These are phyloP conservation scores for Coffea eugenioides DNA, from an alignment of 257 asterid species.

Conservation along the genomic window DNA sequence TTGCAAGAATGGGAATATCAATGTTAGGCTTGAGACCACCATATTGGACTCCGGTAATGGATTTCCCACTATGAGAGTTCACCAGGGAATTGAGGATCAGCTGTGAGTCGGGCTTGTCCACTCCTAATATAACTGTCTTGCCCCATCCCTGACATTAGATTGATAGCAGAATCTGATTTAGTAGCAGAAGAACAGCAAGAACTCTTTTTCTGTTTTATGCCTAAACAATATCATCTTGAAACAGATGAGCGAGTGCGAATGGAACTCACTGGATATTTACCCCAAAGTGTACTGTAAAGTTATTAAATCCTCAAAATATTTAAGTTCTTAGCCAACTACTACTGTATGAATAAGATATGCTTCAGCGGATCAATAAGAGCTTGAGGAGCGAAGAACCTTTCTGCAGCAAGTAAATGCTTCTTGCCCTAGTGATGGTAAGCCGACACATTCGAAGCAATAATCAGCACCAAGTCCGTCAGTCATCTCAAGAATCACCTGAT, in stretches of 20 bases:
- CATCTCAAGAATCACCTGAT: slow-evolving; percentile 55
- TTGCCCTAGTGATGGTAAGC: slow-evolving; percentile 44
- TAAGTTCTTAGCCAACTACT: too few relatives aligned
- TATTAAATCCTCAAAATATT: too few relatives aligned
- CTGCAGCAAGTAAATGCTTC: slow-evolving; percentile 65
- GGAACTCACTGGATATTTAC: too few relatives aligned
- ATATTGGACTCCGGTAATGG: slow-evolving; percentile 42
- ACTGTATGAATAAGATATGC: too few relatives aligned
- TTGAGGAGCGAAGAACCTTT: slow-evolving; percentile 33
- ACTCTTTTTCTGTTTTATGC: background rate
- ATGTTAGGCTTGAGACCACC: slow-evolving; percentile 71
- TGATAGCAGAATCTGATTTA: background rate
- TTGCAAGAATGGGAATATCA: slow-evolving; percentile 52
- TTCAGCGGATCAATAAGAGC: too few relatives aligned
- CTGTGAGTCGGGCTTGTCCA: slow-evolving; percentile 33
- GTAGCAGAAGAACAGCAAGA: too few relatives aligned
- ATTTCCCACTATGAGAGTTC: slow-evolving; percentile 35
- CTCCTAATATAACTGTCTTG: slow-evolving; percentile 61
- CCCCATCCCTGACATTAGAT: slow-evolving; percentile 61
- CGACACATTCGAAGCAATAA: slow-evolving; percentile 77
- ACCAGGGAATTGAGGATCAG: slow-evolving; percentile 33
- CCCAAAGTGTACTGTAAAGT: too few relatives aligned
- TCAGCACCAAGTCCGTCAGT: slow-evolving; percentile 62
- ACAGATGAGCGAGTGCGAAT: background rate
- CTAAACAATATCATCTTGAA: background rate